Evolutionary conservation across 306 rosid genomes (phyloP), one percentile per base, ranked within the genome.

Genomic region (Prunus dulcis): DNA sequence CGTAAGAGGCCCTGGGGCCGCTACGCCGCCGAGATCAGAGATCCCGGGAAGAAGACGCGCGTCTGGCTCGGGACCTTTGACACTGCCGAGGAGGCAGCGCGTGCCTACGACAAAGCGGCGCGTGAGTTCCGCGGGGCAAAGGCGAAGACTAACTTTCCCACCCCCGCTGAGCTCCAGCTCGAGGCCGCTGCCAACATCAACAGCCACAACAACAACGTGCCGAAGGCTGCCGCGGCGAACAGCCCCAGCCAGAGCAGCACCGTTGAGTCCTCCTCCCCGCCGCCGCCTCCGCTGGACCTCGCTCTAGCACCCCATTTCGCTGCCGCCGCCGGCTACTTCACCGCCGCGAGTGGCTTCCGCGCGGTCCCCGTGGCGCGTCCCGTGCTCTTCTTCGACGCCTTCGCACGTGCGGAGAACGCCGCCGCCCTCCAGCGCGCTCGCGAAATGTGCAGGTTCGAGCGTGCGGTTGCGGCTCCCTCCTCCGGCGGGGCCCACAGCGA

Each of bases 21-120:
- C 50, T 93, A 93, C 83, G 98, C 98, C 1, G 98, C 98, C 0
- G 98, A 93, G 91, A 93, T 93, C 87, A 91, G 98, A 0, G 98
- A 93, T 82, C 98, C 98, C 0, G 90, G 90, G 0, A 93, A 91
- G 74, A 93, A 91, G 68, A 87, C 96, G 0, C 92, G 98, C 0
- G 98, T 93, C 13, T 93, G 98, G 98, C 90, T 93, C 0, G 98
- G 98, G 5, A 93, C 98, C 9, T 91, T 90, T 0, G 93, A 93
- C 67, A 93, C 98, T 6, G 94, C 98, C 0, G 96, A 87, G 68
- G 96, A 90, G 62, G 98, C 98, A 18, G 98, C 98, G 61, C 91
- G 91, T 71, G 96, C 98, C 0, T 93, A 93, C 46, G 98, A 93
- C 56, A 7, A 78, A 0, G 98, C 98, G 0, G 98, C 98, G 11